Conservation (phyloP, 768 basidiomycete species). For the Leucosporidium scottii region DNA sequence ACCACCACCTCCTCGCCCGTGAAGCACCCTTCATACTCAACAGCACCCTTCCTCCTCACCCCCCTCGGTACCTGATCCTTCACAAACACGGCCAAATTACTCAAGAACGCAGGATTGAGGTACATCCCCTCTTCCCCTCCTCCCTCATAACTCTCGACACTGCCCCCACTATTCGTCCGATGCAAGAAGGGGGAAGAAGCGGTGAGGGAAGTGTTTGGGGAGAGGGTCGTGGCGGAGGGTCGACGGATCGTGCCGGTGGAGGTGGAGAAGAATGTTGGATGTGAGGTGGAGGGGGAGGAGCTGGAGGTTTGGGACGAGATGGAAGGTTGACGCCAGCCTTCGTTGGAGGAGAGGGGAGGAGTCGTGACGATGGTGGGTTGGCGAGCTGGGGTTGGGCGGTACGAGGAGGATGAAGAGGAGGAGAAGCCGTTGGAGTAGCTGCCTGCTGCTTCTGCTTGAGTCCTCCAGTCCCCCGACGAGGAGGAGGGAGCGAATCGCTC, state of each 20-base stretch:
- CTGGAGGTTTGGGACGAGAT: no score
- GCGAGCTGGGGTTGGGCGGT: not conserved
- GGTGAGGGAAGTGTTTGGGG: conserved; percentile 5
- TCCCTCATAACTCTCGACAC: not conserved
- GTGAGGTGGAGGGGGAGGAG: not conserved
- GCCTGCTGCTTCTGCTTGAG: not conserved
- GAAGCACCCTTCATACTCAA: conserved; percentile 81
- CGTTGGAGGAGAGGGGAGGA: conserved; percentile 9
- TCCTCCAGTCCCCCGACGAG: not conserved
- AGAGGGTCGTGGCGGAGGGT: not conserved
- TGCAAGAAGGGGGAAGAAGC: not conserved
- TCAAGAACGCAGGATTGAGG: conserved; percentile 75
- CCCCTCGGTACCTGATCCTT: conserved; percentile 82
- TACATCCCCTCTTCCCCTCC: not conserved
- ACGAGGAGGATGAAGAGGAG: not conserved
- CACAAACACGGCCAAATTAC: conserved; percentile 79
- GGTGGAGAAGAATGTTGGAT: conserved; percentile 7
- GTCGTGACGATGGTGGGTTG: conserved; percentile 25
- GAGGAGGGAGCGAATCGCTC: not conserved
- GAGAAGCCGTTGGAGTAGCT: not conserved
- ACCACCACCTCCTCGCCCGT: conserved; percentile 93
- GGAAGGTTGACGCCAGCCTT: no score
- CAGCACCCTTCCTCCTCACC: conserved; percentile 83
- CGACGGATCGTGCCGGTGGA: not conserved
- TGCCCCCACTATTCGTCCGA: not conserved